These are phyloP conservation scores for Mycocentrospora acerina DNA, from an alignment of 2,329 filamentous ascomycete species.

Conservation along the genomic window DNA sequence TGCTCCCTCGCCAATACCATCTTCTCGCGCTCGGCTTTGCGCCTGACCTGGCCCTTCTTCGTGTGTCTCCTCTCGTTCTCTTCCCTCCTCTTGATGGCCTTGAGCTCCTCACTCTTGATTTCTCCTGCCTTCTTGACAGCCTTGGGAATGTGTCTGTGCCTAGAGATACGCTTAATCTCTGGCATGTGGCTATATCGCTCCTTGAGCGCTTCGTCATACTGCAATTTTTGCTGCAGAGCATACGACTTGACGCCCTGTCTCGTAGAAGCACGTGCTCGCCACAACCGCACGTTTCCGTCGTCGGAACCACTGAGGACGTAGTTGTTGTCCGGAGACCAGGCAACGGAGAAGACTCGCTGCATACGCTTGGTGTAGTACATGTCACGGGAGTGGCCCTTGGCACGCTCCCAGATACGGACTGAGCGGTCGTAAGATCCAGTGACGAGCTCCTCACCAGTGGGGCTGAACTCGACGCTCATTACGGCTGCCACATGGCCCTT, in stretches of 20 bases:
- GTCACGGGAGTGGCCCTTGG: constrained; percentile 81
- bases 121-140: constrained; percentile 93
- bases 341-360: constrained; percentile 86
- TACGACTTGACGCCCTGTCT: constrained; percentile 83
- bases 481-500: constrained; percentile 90
- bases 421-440: constrained; percentile 88
- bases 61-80: constrained; percentile 94
- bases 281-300: constrained; percentile 87
- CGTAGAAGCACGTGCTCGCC: constrained; percentile 83
- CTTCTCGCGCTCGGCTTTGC: constrained; percentile 85
- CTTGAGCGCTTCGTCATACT: constrained; percentile 86
- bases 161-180: constrained; percentile 84
- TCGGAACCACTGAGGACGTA: constrained; percentile 91
- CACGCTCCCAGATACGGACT: constrained; percentile 79
- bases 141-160: constrained; percentile 89
- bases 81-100: constrained; percentile 82
- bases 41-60: constrained; percentile 74
- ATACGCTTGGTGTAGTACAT: constrained; percentile 98
- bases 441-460: constrained; percentile 91
- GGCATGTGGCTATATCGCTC: constrained; percentile 93
- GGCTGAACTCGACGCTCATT: constrained; percentile 95
- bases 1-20: constrained; percentile 74
- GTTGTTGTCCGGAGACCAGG: constrained; percentile 84
- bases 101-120: constrained; percentile 89
- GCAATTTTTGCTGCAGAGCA: constrained; percentile 80